A percentile compares a stretch with the other conserved stretches of the same genome.
Evolutionary conservation across 306 rosid genomes (phyloP).

Genomic region (Psophocarpus tetragonolobus): DNA sequence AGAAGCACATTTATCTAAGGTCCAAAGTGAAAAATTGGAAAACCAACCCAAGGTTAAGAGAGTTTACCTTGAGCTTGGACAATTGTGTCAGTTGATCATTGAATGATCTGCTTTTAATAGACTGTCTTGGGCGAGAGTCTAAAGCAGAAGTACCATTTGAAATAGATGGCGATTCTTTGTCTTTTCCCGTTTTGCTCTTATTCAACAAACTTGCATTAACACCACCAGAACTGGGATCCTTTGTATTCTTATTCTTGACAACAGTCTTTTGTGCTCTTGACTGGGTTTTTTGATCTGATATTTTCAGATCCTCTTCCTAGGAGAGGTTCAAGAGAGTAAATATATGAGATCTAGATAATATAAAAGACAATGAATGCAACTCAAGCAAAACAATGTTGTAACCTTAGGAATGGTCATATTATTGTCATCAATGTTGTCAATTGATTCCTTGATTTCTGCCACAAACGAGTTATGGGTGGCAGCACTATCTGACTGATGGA

Average conservation of each 20-base stretch:
- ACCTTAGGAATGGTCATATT: constrained; percentile 55
- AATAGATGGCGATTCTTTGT: constrained; percentile 51
- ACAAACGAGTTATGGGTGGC: constrained; percentile 40
- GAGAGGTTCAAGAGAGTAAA: constrained; percentile 21
- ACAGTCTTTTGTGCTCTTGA: constrained; percentile 61
- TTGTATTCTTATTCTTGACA: constrained; percentile 63
- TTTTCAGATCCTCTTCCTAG: constrained; percentile 58
- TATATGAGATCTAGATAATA: constrained; percentile 32
- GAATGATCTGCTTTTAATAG: constrained; percentile 53
- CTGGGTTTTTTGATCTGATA: constrained; percentile 38
- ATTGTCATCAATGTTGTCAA: constrained; percentile 39
- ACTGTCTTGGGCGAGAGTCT: constrained; percentile 50
- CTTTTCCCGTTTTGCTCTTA: constrained; percentile 68
- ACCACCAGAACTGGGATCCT: constrained; percentile 39
- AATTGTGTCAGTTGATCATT: constrained; percentile 57
- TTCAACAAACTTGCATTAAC: constrained; percentile 38
- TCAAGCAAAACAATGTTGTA: constrained; percentile 20
- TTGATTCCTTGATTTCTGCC: constrained; percentile 45
- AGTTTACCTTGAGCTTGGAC: constrained; percentile 50
- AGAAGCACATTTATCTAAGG: neutral
- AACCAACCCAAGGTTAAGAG: constrained; percentile 21
- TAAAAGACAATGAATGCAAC: neutral
- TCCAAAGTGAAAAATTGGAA: constrained; percentile 20
- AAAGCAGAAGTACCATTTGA: constrained; percentile 61
- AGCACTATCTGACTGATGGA: constrained; percentile 41